phyloP scores from a whole-genome alignment of 2,329 filamentous ascomycete genomes.

The Cordyceps sp. region DNA sequence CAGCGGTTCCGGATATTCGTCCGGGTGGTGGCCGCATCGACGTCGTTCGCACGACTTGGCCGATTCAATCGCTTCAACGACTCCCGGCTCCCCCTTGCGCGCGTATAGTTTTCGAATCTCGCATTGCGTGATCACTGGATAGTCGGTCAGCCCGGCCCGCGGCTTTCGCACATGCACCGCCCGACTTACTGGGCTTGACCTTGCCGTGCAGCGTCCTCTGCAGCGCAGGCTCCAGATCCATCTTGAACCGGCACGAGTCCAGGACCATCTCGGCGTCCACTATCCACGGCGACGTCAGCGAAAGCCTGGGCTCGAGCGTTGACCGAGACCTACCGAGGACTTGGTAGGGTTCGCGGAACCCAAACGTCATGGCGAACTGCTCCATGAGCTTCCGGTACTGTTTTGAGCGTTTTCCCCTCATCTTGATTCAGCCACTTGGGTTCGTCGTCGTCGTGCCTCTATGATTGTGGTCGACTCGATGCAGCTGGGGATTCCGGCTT shows the following conservation, averaged over 20 bases:
- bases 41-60: slow-evolving; percentile 63
- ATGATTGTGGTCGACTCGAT: no score
- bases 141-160: slow-evolving; percentile 7
- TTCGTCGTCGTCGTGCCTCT: no score
- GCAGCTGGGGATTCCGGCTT: no score
- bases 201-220: slow-evolving; percentile 74
- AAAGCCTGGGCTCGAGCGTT: neutral
- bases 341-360: slow-evolving; percentile 90
- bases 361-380: slow-evolving; percentile 73
- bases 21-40: slow-evolving; percentile 61
- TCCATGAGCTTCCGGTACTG: slow-evolving; percentile 73
- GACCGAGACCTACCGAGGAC: slow-evolving; percentile 42
- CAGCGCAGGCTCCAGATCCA: slow-evolving; percentile 66
- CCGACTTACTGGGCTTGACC: slow-evolving; percentile 58
- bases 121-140: slow-evolving; percentile 61
- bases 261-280: slow-evolving; percentile 75
- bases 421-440: slow-evolving; percentile 14
- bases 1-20: slow-evolving; percentile 55
- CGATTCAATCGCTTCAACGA: slow-evolving; percentile 47
- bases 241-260: slow-evolving; percentile 71
- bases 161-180: neutral
- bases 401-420: slow-evolving; percentile 35
- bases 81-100: slow-evolving; percentile 34
- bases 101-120: slow-evolving; percentile 65
- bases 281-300: slow-evolving; percentile 11